Base-by-base conservation (phyloP, 2,329 filamentous ascomycete species). In the Alternaria incomplexa region DNA sequence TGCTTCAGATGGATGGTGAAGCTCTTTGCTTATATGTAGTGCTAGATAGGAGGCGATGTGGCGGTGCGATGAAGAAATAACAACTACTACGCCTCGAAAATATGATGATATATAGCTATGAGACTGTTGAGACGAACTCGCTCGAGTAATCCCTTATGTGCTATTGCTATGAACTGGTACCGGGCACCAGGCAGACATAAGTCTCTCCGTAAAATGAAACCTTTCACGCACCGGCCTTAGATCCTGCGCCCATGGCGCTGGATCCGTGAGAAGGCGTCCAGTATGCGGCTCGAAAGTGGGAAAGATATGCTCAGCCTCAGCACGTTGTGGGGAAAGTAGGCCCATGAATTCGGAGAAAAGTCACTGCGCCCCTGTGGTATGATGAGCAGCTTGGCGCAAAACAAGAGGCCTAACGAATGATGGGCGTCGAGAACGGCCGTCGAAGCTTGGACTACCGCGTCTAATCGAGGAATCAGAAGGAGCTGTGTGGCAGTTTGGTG, bases 271-370 rank as follows among this genome's bases (percentile, higher is more conserved):
- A 56, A 74, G 72, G 70, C 71, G 62, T 61, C 72, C 71, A 73
- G 59, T 43, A 65, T 63, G 63, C 64, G 61, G 64, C 59, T 58
- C 64, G 65, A 66, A 63, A 66, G 63, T 67, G 47, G 44, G 36
- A 48, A 64, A 30, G 59, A 58, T 53, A 59, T 53, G 67, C 75
- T 77, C 75, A 77, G 76, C 72, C 73, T 73, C 72, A 71, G 55
- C 62, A 53, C 64, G 48, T 64, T 63, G 66, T 66, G 72, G 69
- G 70, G 67, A 67, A 73, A 69, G 32, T 65, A 58, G 58, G 50
- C 58, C 36, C 57, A 47, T 40, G 60, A 50, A 61, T 44, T 67
- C 11, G 58, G 47, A 48, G 52, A 63, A 40, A 56, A 58, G 67
- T 66, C 60, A 66, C 66, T 62, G 52, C 28, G 65, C 62, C 63